Percentiles rank a stretch among this genome's conserved stretches.
These are phyloP conservation scores for Blastobotrys terrestris DNA, from an alignment of 805 yeast genomes.

Conservation along the genomic window DNA sequence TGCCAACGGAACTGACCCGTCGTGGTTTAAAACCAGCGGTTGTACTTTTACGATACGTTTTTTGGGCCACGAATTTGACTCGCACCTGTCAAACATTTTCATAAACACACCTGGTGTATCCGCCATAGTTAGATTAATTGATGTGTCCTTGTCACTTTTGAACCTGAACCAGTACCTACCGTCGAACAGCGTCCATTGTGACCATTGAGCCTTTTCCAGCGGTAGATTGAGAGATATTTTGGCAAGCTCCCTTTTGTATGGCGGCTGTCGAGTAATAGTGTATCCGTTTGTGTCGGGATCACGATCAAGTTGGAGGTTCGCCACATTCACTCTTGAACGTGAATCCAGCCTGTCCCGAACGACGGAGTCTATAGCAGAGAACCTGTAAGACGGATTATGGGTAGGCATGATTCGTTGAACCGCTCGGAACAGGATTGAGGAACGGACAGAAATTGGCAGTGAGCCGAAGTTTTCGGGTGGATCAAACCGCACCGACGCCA, in stretches of 20 bases:
- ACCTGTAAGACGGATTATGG: slow-evolving; percentile 2
- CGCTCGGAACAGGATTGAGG: neutral
- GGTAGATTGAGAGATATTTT: neutral
- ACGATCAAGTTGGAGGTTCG: neutral
- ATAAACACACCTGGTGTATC: neutral
- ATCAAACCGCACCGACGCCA: neutral
- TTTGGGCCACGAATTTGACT: neutral
- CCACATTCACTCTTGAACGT: neutral
- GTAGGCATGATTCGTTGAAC: slow-evolving; percentile 2
- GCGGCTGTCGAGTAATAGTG: slow-evolving; percentile 1
- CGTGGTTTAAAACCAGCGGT: neutral
- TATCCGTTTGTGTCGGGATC: neutral
- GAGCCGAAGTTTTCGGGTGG: neutral
- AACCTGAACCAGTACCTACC: slow-evolving; percentile 15
- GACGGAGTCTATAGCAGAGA: neutral
- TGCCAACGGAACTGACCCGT: neutral
- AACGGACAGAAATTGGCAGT: neutral
- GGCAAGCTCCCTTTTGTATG: neutral
- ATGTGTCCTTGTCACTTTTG: neutral
- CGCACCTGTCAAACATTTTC: neutral
- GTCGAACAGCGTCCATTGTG: slow-evolving; percentile 18
- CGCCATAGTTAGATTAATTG: neutral
- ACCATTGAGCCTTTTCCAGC: slow-evolving; percentile 13
- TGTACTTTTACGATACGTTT: neutral
- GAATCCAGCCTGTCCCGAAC: neutral